phyloP scores from a whole-genome alignment of 2,329 filamentous ascomycete genomes.

The Cladosporium cucumerinum region DNA sequence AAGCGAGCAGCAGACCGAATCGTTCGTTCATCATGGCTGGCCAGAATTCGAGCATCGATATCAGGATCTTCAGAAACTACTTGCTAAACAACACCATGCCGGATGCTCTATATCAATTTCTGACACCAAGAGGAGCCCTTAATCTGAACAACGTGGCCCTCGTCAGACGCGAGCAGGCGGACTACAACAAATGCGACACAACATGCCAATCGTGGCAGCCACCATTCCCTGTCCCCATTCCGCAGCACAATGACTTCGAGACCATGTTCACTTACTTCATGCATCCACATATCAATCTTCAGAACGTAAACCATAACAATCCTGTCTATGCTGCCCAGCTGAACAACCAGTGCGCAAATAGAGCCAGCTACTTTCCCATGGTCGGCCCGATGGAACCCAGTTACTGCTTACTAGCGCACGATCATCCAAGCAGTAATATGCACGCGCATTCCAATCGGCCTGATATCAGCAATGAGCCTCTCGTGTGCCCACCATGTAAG shows the following conservation, averaged over 20 bases:
- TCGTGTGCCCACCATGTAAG: not conserved
- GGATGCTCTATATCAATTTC: not conserved
- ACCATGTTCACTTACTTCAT: not conserved
- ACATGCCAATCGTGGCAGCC: not conserved
- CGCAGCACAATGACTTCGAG: not conserved
- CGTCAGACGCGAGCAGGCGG: not conserved
- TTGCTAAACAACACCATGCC: not conserved
- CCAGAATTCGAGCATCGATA: not conserved
- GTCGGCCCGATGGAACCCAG: not conserved
- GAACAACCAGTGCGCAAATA: not conserved
- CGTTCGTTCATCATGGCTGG: not conserved
- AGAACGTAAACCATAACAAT: not conserved
- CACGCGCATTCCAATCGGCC: not conserved
- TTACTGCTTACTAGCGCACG: not conserved
- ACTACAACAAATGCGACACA: not conserved
- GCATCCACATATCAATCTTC: not conserved
- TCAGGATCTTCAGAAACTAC: not conserved
- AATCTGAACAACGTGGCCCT: not conserved
- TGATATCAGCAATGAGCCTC: not conserved
- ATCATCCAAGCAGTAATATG: not conserved
- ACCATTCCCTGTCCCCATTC: not conserved
- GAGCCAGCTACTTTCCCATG: not conserved
- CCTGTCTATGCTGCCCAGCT: not conserved
- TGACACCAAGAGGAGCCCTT: not conserved
- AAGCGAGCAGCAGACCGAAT: not conserved